These are phyloP conservation scores for Collariella sp. DNA, from an alignment of 495 filamentous ascomycete genomes.

Conservation along the genomic window DNA sequence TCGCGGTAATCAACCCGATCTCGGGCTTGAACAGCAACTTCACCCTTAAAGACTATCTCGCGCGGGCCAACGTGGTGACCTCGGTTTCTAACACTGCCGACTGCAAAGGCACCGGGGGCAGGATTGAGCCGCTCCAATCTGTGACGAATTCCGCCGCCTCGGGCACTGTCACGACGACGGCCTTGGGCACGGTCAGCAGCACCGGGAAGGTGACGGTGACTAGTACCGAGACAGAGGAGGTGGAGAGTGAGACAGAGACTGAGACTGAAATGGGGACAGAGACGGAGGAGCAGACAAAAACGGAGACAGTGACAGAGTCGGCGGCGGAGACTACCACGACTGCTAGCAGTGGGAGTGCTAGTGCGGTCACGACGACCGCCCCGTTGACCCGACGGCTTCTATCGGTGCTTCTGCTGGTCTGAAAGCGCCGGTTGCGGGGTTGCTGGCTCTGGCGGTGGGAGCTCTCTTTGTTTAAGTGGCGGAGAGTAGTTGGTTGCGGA, in stretches of 20 bases:
- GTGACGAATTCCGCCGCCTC: neutral
- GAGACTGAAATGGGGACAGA: neutral
- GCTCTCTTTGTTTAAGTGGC: neutral
- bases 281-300: neutral
- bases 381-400: neutral
- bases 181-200: neutral
- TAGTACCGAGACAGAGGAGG: too few relatives aligned
- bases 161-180: neutral
- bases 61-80: constrained; percentile 11
- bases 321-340: neutral
- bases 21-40: neutral
- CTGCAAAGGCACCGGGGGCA: constrained; percentile 16
- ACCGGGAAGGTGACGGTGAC: too few relatives aligned
- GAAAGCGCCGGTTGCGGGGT: neutral
- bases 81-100: constrained; percentile 8
- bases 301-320: neutral
- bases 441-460: neutral
- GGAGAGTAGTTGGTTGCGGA: neutral
- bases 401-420: neutral
- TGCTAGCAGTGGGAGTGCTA: neutral
- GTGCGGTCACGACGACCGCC: neutral
- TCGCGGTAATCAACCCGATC: constrained; percentile 31
- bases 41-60: constrained; percentile 17
- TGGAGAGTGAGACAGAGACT: neutral
- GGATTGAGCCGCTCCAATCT: neutral